phyloP scores from a whole-genome alignment of 306 rosid genomes.

The Cucumis cinereus region DNA sequence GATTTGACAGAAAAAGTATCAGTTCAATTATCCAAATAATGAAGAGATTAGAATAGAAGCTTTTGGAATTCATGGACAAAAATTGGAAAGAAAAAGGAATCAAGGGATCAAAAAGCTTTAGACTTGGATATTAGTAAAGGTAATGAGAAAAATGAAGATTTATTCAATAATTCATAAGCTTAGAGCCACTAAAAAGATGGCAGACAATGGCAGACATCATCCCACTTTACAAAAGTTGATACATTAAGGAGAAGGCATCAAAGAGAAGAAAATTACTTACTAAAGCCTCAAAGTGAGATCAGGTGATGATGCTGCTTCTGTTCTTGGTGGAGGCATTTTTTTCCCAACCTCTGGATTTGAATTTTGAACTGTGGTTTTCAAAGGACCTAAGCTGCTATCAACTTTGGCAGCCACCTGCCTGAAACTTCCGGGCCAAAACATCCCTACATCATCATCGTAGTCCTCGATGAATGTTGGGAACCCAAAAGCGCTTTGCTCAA shows the following conservation, averaged over 20 bases:
- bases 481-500: slow-evolving; percentile 37
- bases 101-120: background rate
- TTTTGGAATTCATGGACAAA: background rate
- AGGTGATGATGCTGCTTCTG: slow-evolving; percentile 28
- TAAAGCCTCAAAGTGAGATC: slow-evolving; percentile 78
- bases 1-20: background rate
- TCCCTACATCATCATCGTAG: slow-evolving; percentile 33
- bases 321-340: slow-evolving; percentile 23
- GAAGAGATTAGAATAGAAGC: background rate
- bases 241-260: background rate
- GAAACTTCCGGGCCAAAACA: slow-evolving; percentile 88
- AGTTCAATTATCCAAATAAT: background rate
- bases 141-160: background rate
- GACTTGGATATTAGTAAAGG: background rate
- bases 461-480: slow-evolving; percentile 38
- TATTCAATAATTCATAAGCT: background rate
- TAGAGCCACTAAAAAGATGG: slow-evolving; percentile 2
- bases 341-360: slow-evolving; percentile 17
- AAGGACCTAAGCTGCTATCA: slow-evolving; percentile 14
- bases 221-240: slow-evolving; percentile 8
- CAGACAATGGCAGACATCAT: slow-evolving; percentile 2
- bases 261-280: slow-evolving; percentile 1
- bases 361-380: background rate
- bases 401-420: slow-evolving; percentile 39
- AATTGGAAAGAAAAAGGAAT: background rate